Base-by-base conservation (phyloP, 805 yeast genomes). In the Clavispora vitiphila region DNA sequence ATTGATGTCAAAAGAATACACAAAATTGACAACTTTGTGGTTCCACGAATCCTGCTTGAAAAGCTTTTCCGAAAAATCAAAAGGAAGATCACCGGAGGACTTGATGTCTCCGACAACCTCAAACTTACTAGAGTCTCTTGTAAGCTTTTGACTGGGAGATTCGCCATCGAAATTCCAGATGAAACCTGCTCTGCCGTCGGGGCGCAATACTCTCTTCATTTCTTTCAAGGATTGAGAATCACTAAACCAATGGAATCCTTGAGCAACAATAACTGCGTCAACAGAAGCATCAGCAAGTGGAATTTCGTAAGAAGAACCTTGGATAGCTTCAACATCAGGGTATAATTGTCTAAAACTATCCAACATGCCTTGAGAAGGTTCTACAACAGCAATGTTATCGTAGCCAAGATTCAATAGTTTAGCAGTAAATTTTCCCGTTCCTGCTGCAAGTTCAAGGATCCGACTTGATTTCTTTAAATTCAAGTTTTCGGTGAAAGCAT, bases 171-270 rank as follows among this genome's bases (percentile, higher is more conserved):
- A 74, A 56, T 80, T 80, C 86, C 86, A 80, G 41, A 80, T 69
- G 19, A 78, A 53, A 0, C 80, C 83, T 10, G 80, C 59, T 35
- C 60, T 63, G 0, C 82, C 83, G 7, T 54, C 56, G 5, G 61
- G 57, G 46, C 72, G 74, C 50, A 80, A 62, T 0, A 80, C 76
- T 14, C 86, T 60, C 34, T 60, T 45, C 18, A 80, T 54, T 53
- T 80, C 86, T 40, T 61, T 56, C 25, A 80, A 51, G 0, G 81
- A 62, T 8, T 61, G 64, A 2, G 45, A 35, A 49, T 77, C 79
- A n/a, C 77, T 69, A 58, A 80, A 80, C 86, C 86, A 80, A 48
- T 80, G 86, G 55, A 75, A 80, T 0, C 78, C 86, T 50, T 80
- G 85, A 0, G 85, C 83, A 8, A 75, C 58, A 8, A 78, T 61